phyloP scores from a whole-genome alignment of 495 filamentous ascomycete species.

The Haplographium delicatum region DNA sequence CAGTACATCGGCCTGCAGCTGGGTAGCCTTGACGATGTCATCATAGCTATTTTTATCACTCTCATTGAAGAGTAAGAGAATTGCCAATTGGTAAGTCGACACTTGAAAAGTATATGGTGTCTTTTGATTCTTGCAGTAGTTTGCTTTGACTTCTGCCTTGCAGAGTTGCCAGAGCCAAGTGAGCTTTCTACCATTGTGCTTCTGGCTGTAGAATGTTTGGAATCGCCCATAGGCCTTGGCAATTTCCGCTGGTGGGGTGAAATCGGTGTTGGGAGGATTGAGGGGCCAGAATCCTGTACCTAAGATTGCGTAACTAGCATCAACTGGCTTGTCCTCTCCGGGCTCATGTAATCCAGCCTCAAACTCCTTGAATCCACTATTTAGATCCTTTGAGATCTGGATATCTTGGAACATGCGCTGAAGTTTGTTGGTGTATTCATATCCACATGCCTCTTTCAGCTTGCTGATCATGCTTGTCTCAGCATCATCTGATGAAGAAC shows the following conservation, averaged over 20 bases:
- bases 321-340: constrained; percentile 52
- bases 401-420: constrained; percentile 99
- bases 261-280: constrained; percentile 73
- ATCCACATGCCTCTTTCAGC: constrained; percentile 96
- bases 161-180: constrained; percentile 98
- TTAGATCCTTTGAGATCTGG: constrained; percentile 96
- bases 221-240: constrained; percentile 84
- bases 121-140: constrained; percentile 83
- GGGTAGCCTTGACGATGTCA: constrained; percentile 76
- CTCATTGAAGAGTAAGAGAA: constrained; percentile 95
- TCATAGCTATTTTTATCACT: constrained; percentile 78
- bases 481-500: constrained; percentile 91
- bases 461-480: constrained; percentile 99
- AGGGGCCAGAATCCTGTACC: constrained; percentile 98
- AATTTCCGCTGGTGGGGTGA: constrained; percentile 80
- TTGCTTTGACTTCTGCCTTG: constrained; percentile 93
- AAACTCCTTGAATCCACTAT: constrained; percentile 72
- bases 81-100: constrained; percentile 94
- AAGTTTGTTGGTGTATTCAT: constrained; percentile 98
- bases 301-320: constrained; percentile 79
- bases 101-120: constrained; percentile 96
- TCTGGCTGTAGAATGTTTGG: constrained; percentile 85
- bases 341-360: constrained; percentile 49
- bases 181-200: constrained; percentile 92
- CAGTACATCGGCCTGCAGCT: constrained; percentile 69